phyloP scores from a whole-genome alignment of 2,329 filamentous ascomycete species.

The Scedosporium aurantiacum region DNA sequence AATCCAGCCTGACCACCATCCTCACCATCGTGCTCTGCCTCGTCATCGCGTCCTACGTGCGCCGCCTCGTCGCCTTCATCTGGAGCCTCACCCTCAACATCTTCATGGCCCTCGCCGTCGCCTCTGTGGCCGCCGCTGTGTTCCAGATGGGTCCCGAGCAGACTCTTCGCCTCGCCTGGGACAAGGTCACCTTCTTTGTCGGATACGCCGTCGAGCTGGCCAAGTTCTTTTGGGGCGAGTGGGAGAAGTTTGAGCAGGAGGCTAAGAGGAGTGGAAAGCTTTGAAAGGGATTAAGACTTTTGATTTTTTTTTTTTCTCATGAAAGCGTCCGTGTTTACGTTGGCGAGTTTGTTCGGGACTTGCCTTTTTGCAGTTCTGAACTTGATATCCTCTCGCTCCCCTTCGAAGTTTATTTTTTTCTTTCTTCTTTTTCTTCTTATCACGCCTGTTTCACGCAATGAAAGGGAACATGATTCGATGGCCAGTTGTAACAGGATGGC shows the following conservation, averaged over 20 bases:
- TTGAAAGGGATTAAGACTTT: background rate
- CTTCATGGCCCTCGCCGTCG: slow-evolving; percentile 52
- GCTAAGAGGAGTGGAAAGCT: slow-evolving; percentile 13
- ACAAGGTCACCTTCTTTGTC: slow-evolving; percentile 18
- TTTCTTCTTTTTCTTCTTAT: too few species aligned
- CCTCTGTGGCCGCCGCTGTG: slow-evolving; percentile 41
- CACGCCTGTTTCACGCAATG: too few species aligned
- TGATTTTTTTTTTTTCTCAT: background rate
- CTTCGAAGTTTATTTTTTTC: too few species aligned
- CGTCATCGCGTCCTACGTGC: slow-evolving; percentile 45
- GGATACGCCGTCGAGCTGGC: slow-evolving; percentile 37
- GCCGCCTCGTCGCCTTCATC: slow-evolving; percentile 66
- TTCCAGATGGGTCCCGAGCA: slow-evolving; percentile 57
- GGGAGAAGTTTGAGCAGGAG: slow-evolving; percentile 44
- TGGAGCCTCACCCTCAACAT: slow-evolving; percentile 53
- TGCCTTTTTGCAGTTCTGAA: too few species aligned
- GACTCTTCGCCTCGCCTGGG: background rate
- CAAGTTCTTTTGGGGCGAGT: slow-evolving; percentile 47
- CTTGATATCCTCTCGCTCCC: too few species aligned
- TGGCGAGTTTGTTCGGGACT: background rate
- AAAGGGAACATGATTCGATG: background rate
- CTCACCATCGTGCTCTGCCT: slow-evolving; percentile 51
- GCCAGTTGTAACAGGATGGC: background rate
- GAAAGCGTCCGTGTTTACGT: too few species aligned
- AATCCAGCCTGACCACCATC: slow-evolving; percentile 26